phyloP scores from a whole-genome alignment of 495 filamentous ascomycete genomes.

The Penicillium robsamsonii region DNA sequence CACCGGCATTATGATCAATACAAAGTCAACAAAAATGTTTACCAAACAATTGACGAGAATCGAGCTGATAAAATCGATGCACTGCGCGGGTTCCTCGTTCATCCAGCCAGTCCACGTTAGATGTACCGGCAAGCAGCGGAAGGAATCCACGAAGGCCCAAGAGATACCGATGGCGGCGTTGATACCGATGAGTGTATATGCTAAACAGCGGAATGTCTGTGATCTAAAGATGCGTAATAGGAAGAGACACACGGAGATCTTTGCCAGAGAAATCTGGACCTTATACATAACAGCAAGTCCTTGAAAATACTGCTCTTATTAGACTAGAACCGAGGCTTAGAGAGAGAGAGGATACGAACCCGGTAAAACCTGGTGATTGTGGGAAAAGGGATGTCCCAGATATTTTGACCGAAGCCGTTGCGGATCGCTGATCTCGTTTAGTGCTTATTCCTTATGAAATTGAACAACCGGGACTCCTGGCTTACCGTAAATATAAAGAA shows the following conservation, averaged over 20 bases:
- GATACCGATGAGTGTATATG: slow-evolving; percentile 33
- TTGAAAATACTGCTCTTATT: slow-evolving; percentile 27
- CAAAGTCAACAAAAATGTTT: slow-evolving; percentile 31
- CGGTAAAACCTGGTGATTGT: slow-evolving; percentile 28
- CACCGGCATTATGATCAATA: slow-evolving; percentile 32
- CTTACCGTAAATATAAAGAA: slow-evolving; percentile 22
- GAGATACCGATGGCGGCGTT: slow-evolving; percentile 33
- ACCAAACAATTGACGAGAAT: slow-evolving; percentile 30
- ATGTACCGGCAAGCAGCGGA: slow-evolving; percentile 35
- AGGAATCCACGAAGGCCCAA: slow-evolving; percentile 30
- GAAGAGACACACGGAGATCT: slow-evolving; percentile 52
- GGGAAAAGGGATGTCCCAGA: slow-evolving; percentile 29
- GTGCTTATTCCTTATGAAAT: not conserved
- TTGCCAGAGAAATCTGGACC: slow-evolving; percentile 41
- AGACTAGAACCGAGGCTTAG: not conserved
- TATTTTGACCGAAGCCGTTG: slow-evolving; percentile 29
- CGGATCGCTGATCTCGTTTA: slow-evolving; percentile 24
- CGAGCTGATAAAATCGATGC: slow-evolving; percentile 29
- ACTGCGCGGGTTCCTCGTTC: slow-evolving; percentile 22
- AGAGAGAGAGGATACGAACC: slow-evolving; percentile 9
- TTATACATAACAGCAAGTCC: slow-evolving; percentile 33
- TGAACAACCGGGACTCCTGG: not conserved
- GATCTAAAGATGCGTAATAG: slow-evolving; percentile 42
- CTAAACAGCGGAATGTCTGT: slow-evolving; percentile 29
- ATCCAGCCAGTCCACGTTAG: slow-evolving; percentile 35